phyloP scores from a whole-genome alignment of 2,329 filamentous ascomycete genomes.

The Pyrenophora graminea region DNA sequence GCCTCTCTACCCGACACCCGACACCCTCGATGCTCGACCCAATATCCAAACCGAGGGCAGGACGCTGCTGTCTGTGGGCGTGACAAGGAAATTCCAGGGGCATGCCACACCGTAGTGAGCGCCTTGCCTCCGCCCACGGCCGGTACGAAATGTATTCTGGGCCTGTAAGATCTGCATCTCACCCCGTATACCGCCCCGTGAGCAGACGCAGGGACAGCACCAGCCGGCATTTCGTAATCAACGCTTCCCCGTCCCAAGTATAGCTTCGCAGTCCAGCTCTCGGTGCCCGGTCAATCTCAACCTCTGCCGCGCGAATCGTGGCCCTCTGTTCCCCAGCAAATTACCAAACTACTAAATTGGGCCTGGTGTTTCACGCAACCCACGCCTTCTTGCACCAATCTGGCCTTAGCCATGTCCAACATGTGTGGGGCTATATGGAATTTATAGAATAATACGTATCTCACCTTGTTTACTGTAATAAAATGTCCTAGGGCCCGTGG shows the following conservation, averaged over 20 bases:
- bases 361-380: too few relatives aligned
- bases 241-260: constrained; percentile 5
- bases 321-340: too few relatives aligned
- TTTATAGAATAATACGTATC: too few relatives aligned
- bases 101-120: constrained; percentile 6
- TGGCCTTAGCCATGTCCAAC: too few relatives aligned
- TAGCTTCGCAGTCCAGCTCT: background rate
- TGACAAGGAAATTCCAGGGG: constrained; percentile 8
- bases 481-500: too few relatives aligned
- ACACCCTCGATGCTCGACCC: too few relatives aligned
- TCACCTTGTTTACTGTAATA: too few relatives aligned
- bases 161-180: constrained; percentile 6
- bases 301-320: too few relatives aligned
- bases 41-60: too few relatives aligned
- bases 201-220: constrained; percentile 22
- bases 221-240: constrained; percentile 9
- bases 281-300: background rate
- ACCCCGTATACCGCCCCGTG: constrained; percentile 5
- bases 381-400: too few relatives aligned
- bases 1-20: too few relatives aligned
- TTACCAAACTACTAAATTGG: background rate
- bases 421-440: background rate
- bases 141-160: constrained; percentile 1
- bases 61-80: constrained; percentile 9
- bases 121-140: background rate